phyloP scores from a whole-genome alignment of 164 flowering plant species.

The Liquidambar formosana region DNA sequence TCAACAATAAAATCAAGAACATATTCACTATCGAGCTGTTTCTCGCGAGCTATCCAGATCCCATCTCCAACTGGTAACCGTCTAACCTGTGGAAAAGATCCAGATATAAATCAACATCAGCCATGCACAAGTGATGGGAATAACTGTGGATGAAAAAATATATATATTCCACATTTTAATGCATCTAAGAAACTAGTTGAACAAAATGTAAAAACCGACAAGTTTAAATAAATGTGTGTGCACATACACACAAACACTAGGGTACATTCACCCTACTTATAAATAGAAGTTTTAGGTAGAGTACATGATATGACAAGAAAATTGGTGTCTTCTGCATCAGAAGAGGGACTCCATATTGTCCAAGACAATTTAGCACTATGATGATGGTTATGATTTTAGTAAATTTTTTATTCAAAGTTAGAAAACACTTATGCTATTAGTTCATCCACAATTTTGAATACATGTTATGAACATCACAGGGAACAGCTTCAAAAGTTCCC shows the following conservation, averaged over 20 bases:
- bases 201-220: too few species aligned
- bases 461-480: not conserved
- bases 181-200: not conserved
- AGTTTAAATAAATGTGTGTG: not conserved
- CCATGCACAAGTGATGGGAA: not conserved
- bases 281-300: not conserved
- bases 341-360: not conserved
- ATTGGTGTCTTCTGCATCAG: not conserved
- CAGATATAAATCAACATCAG: not conserved
- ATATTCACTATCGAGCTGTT: constrained; percentile 53
- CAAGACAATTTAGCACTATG: too few species aligned
- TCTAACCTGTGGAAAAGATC: constrained; percentile 57
- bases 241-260: not conserved
- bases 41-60: constrained; percentile 93
- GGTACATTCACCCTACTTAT: not conserved
- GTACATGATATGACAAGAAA: not conserved
- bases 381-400: too few species aligned
- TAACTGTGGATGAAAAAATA: too few species aligned
- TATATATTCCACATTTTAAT: too few species aligned
- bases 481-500: not conserved
- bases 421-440: not conserved
- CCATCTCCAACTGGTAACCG: constrained; percentile 93
- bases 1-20: constrained; percentile 97
- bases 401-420: not conserved
- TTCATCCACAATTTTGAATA: not conserved